phyloP scores from a whole-genome alignment of 2,329 filamentous ascomycete genomes.

The Sporothrix pallida region DNA sequence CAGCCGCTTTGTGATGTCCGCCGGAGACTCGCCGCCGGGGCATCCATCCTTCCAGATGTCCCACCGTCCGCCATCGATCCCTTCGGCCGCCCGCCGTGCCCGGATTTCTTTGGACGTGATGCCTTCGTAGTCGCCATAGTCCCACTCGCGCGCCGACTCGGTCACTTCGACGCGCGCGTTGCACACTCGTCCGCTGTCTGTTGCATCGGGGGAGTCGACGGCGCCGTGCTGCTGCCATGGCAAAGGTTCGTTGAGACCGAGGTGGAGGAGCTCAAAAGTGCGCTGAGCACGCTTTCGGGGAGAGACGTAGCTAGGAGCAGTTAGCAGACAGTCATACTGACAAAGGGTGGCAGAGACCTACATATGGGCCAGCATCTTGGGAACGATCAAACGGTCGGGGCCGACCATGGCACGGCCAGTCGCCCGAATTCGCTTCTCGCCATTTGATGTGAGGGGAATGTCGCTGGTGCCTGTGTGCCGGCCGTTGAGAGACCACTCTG shows the following conservation, averaged over 20 bases:
- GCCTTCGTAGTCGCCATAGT: conserved; percentile 87
- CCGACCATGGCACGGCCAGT: conserved; percentile 87
- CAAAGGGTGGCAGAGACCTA: conserved; percentile 50
- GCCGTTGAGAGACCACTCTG: conserved; percentile 90
- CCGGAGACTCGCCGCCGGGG: conserved; percentile 79
- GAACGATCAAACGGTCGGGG: conserved; percentile 81
- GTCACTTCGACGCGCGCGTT: conserved; percentile 69
- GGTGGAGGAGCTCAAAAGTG: conserved; percentile 85
- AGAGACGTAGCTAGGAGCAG: conserved; percentile 73
- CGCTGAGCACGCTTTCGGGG: conserved; percentile 82
- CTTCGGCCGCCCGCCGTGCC: conserved; percentile 60
- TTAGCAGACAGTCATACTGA: background rate
- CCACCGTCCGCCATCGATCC: conserved; percentile 64
- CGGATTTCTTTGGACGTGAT: conserved; percentile 74
- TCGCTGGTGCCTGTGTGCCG: conserved; percentile 86
- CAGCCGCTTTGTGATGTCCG: conserved; percentile 73
- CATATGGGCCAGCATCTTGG: conserved; percentile 81
- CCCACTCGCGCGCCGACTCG: conserved; percentile 80
- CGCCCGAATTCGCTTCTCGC: conserved; percentile 74
- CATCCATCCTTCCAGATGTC: conserved; percentile 92
- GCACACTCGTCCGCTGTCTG: conserved; percentile 50
- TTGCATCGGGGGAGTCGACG: conserved; percentile 36
- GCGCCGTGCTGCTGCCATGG: conserved; percentile 69
- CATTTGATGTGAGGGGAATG: conserved; percentile 80
- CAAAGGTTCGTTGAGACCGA: conserved; percentile 70